phyloP scores from a whole-genome alignment of 2,329 filamentous ascomycete genomes.

The Emericellopsis cladophorae region DNA sequence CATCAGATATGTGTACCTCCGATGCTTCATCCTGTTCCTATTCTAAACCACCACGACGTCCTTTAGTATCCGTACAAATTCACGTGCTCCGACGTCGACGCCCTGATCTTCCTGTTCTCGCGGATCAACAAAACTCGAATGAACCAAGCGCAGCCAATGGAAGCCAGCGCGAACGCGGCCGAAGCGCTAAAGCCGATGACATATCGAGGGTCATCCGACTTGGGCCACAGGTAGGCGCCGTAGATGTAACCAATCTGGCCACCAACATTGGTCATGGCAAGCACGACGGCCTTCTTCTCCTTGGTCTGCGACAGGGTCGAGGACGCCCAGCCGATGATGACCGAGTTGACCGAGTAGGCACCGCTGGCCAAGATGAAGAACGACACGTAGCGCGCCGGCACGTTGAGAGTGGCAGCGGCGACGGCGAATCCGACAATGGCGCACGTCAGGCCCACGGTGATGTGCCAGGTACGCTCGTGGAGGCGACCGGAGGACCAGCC shows the following conservation, averaged over 20 bases:
- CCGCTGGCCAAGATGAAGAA: constrained; percentile 28
- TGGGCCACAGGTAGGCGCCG: constrained; percentile 36
- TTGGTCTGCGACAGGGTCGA: constrained; percentile 31
- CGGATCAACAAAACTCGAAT: constrained; percentile 24
- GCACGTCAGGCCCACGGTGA: constrained; percentile 26
- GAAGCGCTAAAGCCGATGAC: constrained; percentile 30
- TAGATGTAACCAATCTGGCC: constrained; percentile 34
- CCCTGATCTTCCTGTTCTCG: constrained; percentile 25
- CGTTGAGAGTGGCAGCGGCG: constrained; percentile 22
- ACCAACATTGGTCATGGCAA: constrained; percentile 35
- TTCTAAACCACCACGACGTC: not conserved
- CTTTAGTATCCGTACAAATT: constrained; percentile 24
- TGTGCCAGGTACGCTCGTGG: constrained; percentile 36
- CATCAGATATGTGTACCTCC: too few species aligned
- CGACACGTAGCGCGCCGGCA: constrained; percentile 15
- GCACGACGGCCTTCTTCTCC: constrained; percentile 33
- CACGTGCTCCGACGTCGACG: constrained; percentile 16
- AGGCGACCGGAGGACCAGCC: constrained; percentile 35
- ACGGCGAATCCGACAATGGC: constrained; percentile 29
- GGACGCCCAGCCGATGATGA: constrained; percentile 32
- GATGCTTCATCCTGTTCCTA: too few species aligned
- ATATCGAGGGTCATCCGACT: constrained; percentile 29
- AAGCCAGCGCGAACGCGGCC: constrained; percentile 24
- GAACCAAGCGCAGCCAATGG: constrained; percentile 26
- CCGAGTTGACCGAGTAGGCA: constrained; percentile 30